Conservation (phyloP, 495 filamentous ascomycete genomes). For the Penicillium longicatenatum region DNA sequence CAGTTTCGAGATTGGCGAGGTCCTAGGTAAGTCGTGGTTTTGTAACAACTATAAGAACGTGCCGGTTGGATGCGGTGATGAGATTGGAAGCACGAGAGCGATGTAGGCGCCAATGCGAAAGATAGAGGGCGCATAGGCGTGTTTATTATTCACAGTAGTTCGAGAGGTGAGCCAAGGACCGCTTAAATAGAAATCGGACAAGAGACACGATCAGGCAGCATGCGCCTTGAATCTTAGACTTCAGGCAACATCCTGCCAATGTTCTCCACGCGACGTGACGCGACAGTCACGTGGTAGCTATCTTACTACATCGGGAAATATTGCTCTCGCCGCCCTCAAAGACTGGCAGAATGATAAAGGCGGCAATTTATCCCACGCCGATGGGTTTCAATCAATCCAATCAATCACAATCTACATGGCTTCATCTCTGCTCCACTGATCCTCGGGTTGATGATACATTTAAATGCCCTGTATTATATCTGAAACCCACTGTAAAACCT, state of each 20-base stretch:
- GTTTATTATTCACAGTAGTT: not conserved
- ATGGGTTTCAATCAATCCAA: not conserved
- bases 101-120: slow-evolving; percentile 22
- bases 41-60: not conserved
- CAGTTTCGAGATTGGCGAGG: not conserved
- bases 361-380: slow-evolving; percentile 5
- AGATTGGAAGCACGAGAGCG: slow-evolving; percentile 20
- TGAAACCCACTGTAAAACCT: not conserved
- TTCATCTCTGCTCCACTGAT: not conserved
- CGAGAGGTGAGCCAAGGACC: no score
- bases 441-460: not conserved
- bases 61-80: not conserved
- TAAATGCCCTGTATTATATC: not conserved
- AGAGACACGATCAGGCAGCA: slow-evolving; percentile 13
- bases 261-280: slow-evolving; percentile 43
- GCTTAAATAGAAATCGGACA: slow-evolving; percentile 2
- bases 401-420: not conserved
- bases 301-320: slow-evolving; percentile 3
- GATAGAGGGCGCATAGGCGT: slow-evolving; percentile 34
- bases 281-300: slow-evolving; percentile 38
- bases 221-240: not conserved
- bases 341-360: slow-evolving; percentile 6
- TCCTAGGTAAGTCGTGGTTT: not conserved
- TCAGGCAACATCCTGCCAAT: slow-evolving; percentile 12
- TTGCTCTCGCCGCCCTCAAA: not conserved